Conservation (phyloP, 306 rosid genomes). For the Urtica urens region DNA sequence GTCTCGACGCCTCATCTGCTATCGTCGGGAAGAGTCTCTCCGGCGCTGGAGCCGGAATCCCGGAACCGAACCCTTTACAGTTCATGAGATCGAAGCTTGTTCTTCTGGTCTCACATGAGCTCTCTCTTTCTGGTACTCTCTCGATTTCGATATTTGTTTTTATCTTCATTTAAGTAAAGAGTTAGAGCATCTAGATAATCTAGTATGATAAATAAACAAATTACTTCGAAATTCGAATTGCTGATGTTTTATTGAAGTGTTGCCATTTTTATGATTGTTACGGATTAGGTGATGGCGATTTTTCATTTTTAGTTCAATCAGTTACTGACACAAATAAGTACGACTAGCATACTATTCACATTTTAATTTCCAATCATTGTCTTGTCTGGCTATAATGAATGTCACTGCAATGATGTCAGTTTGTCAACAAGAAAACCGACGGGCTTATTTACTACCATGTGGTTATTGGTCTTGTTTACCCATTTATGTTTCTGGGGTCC, state of each 20-base stretch:
- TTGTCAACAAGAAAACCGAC: neutral
- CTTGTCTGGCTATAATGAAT: neutral
- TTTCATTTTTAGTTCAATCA: too few species aligned
- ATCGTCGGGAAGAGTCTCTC: neutral
- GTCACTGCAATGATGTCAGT: neutral
- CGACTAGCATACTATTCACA: too few species aligned
- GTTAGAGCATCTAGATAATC: too few species aligned
- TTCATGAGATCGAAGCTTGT: conserved; percentile 85
- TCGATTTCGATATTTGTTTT: neutral
- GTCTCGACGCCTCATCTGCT: conserved; percentile 17
- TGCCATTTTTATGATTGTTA: too few species aligned
- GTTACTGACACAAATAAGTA: too few species aligned
- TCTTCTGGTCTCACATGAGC: conserved; percentile 79
- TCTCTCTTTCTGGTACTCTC: conserved; percentile 60
- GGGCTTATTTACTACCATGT: neutral
- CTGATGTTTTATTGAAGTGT: too few species aligned
- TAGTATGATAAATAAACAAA: too few species aligned
- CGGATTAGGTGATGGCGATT: too few species aligned
- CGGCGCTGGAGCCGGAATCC: conserved; percentile 9
- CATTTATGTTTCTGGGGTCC: too few species aligned
- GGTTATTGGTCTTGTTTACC: neutral
- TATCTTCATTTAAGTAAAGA: too few species aligned
- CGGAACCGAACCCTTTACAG: conserved; percentile 35
- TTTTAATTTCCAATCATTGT: neutral
- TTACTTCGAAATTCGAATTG: too few species aligned